These are phyloP conservation scores for Arthrinium phaeospermum DNA, from an alignment of 2,329 filamentous ascomycete genomes.

Conservation along the genomic window DNA sequence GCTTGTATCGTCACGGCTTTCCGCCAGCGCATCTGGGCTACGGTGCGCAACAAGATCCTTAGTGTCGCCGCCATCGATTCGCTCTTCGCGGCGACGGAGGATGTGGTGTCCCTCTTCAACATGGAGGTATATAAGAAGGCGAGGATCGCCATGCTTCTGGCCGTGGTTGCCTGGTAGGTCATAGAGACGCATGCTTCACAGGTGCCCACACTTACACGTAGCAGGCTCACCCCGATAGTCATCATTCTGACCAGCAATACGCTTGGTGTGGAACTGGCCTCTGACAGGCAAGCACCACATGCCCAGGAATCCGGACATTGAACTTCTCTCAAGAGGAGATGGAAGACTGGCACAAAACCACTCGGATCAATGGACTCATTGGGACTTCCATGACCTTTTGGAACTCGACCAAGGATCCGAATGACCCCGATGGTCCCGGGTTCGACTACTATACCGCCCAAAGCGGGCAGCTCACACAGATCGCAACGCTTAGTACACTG, in stretches of 20 bases:
- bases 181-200: too few species aligned
- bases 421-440: too few species aligned
- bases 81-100: conserved; percentile 41
- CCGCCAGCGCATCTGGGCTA: conserved; percentile 40
- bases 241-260: conserved; percentile 47
- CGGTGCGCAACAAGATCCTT: conserved; percentile 38
- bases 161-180: conserved; percentile 41
- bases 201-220: background rate
- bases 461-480: conserved; percentile 34
- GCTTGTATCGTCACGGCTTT: conserved; percentile 42
- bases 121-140: conserved; percentile 39
- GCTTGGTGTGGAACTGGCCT: conserved; percentile 38
- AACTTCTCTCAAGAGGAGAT: conserved; percentile 43
- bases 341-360: conserved; percentile 42
- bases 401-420: conserved; percentile 38
- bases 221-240: conserved; percentile 42
- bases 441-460: conserved; percentile 41
- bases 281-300: conserved; percentile 37
- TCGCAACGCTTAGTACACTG: conserved; percentile 36
- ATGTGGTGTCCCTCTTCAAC: conserved; percentile 38
- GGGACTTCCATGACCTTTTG: conserved; percentile 39
- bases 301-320: conserved; percentile 38
- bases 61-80: conserved; percentile 39
- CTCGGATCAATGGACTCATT: too few species aligned
- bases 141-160: conserved; percentile 41